Evolutionary conservation across 2,329 filamentous ascomycete species (phyloP).

Genomic region (Mycogone perniciosa): DNA sequence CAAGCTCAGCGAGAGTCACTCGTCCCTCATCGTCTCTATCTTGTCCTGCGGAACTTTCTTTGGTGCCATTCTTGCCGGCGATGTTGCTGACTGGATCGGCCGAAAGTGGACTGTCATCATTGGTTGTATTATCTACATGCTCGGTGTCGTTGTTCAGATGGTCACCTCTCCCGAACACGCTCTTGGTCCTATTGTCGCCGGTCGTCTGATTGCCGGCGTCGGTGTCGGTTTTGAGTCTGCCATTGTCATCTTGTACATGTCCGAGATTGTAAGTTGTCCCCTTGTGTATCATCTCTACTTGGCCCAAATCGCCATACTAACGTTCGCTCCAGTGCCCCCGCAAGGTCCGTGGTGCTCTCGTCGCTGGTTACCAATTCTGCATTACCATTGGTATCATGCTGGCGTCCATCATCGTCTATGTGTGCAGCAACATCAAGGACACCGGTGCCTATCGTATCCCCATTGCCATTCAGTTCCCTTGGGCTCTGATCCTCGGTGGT

Average conservation of each 20-base stretch:
- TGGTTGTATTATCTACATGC: conserved; percentile 64
- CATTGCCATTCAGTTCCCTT: conserved; percentile 72
- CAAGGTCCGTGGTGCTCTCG: conserved; percentile 70
- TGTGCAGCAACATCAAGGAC: conserved; percentile 54
- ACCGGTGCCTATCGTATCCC: conserved; percentile 72
- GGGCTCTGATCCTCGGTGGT: conserved; percentile 66
- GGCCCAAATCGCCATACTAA: background rate
- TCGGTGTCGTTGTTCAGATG: conserved; percentile 65
- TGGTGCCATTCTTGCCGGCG: conserved; percentile 69
- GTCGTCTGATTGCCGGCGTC: conserved; percentile 68
- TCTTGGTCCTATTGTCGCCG: conserved; percentile 60
- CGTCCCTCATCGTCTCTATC: conserved; percentile 63
- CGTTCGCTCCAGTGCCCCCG: conserved; percentile 40
- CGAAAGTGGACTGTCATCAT: conserved; percentile 65
- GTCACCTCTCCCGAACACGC: conserved; percentile 38
- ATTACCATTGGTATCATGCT: conserved; percentile 74
- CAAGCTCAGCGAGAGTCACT: conserved; percentile 35
- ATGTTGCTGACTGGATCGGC: conserved; percentile 68
- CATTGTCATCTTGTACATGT: conserved; percentile 82
- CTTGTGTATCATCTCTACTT: background rate
- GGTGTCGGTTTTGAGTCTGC: conserved; percentile 78
- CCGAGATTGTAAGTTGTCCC: conserved; percentile 55
- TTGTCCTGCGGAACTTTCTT: conserved; percentile 75
- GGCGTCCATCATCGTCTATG: conserved; percentile 69
- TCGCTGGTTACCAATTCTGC: conserved; percentile 79